phyloP scores from a whole-genome alignment of 305 asterid species.

The Fraxinus paxiana region DNA sequence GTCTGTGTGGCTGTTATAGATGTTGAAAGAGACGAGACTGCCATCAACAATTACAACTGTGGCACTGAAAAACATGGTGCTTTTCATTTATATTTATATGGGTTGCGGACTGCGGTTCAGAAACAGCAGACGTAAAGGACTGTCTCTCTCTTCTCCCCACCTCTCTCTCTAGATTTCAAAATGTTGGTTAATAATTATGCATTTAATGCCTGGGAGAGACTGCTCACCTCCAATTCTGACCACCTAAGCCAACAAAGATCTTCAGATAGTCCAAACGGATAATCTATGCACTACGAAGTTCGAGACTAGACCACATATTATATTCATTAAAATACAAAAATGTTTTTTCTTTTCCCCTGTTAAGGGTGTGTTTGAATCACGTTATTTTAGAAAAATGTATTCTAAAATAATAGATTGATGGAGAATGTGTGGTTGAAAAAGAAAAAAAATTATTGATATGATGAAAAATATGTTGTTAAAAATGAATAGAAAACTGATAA shows the following conservation, averaged over 20 bases:
- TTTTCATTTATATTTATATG: constrained; percentile 39
- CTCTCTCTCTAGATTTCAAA: background rate
- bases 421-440: no score
- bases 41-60: constrained; percentile 42
- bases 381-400: no score
- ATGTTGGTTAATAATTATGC: constrained; percentile 15
- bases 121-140: constrained; percentile 30
- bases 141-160: background rate
- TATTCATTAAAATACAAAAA: background rate
- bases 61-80: constrained; percentile 73
- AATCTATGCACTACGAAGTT: constrained; percentile 28
- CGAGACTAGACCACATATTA: background rate
- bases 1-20: constrained; percentile 21
- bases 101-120: constrained; percentile 22
- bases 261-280: constrained; percentile 31
- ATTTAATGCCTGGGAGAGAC: constrained; percentile 20
- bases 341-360: no score
- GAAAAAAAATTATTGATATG: no score
- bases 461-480: no score
- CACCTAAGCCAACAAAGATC: constrained; percentile 38
- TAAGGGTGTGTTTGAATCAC: no score
- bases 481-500: no score
- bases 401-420: no score
- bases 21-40: constrained; percentile 48
- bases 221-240: constrained; percentile 28